Evolutionary conservation across 805 yeast species (phyloP).

Genomic region (Ogataea saltuana): DNA sequence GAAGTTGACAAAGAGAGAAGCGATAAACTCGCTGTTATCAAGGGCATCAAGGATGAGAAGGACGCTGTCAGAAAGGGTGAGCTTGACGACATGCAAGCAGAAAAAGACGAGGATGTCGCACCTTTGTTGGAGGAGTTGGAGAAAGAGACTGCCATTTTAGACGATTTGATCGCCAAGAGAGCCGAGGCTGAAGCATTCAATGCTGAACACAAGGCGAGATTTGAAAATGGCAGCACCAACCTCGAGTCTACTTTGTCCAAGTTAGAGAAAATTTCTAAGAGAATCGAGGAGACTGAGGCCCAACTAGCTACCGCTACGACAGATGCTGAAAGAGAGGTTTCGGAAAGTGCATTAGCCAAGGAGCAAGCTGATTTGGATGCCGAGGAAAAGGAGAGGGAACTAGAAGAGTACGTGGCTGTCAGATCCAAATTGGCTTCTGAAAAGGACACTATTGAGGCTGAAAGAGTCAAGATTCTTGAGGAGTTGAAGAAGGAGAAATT

Average conservation of each 20-base stretch:
- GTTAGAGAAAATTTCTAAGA: conserved; percentile 43
- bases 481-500: conserved; percentile 40
- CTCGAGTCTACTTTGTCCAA: conserved; percentile 46
- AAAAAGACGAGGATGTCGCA: conserved; percentile 52
- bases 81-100: conserved; percentile 48
- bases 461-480: conserved; percentile 39
- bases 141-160: conserved; percentile 49
- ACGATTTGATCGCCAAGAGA: conserved; percentile 51
- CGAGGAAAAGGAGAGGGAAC: conserved; percentile 32
- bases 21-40: conserved; percentile 45
- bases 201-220: conserved; percentile 45
- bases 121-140: conserved; percentile 57
- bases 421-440: conserved; percentile 43
- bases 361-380: conserved; percentile 32
- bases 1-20: conserved; percentile 43
- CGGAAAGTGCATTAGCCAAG: conserved; percentile 29
- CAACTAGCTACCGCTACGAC: conserved; percentile 37
- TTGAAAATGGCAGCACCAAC: conserved; percentile 43
- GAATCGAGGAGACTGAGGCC: conserved; percentile 43
- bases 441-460: conserved; percentile 42
- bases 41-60: conserved; percentile 44
- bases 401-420: conserved; percentile 33
- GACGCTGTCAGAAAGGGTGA: conserved; percentile 48
- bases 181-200: conserved; percentile 46
- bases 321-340: conserved; percentile 31